Percentiles rank a stretch among this genome's conserved stretches.
Evolutionary conservation across 1,284 basidiomycete species (phyloP).

Genomic region (Cutaneotrichosporon mucoides): DNA sequence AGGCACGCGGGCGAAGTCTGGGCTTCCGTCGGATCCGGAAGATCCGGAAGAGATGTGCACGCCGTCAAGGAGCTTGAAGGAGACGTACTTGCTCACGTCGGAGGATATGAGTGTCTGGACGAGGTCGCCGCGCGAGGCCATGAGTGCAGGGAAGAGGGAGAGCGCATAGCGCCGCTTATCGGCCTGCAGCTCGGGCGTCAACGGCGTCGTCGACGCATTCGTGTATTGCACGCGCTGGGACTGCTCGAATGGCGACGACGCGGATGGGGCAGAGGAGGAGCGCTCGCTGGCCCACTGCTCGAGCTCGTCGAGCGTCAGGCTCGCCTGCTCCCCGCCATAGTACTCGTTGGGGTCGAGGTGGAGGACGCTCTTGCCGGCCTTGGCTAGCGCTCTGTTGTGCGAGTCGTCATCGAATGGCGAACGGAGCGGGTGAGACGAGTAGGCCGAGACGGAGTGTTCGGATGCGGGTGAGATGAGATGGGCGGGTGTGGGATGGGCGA

Average conservation of each 20-base stretch:
- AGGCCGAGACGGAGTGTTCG: neutral
- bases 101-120: constrained; percentile 77
- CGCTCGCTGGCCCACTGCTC: constrained; percentile 57
- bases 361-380: constrained; percentile 77
- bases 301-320: constrained; percentile 75
- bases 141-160: constrained; percentile 74
- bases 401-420: too few relatives aligned
- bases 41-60: constrained; percentile 54
- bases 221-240: constrained; percentile 16
- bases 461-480: neutral
- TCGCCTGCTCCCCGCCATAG: constrained; percentile 81
- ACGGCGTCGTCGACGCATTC: constrained; percentile 40
- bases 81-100: constrained; percentile 84
- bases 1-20: constrained; percentile 61
- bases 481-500: too few relatives aligned
- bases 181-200: constrained; percentile 52
- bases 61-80: constrained; percentile 79
- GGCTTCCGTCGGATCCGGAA: constrained; percentile 30
- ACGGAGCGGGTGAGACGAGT: neutral
- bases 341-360: constrained; percentile 81
- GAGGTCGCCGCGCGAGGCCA: constrained; percentile 73
- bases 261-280: constrained; percentile 7
- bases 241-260: neutral
- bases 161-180: constrained; percentile 76
- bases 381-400: constrained; percentile 67